Conservation (phyloP, 305 asterid species). For the Fraxinus sp. region DNA sequence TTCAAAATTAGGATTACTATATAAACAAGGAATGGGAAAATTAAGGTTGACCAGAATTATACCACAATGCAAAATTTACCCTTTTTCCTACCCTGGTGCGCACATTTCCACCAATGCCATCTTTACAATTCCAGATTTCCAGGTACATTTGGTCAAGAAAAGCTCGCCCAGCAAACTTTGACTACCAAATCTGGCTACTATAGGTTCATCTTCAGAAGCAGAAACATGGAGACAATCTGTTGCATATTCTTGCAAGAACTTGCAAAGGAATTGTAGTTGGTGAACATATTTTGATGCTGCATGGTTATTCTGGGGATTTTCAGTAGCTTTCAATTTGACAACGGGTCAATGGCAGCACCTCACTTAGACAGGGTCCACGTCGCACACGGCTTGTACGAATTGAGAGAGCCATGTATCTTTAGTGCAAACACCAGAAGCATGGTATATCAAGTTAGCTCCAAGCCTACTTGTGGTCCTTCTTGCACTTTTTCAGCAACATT, state of each 20-base stretch:
- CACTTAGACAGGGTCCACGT: slow-evolving; percentile 7
- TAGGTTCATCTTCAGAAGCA: slow-evolving; percentile 11
- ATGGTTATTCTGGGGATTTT: not conserved
- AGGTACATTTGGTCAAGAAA: not conserved
- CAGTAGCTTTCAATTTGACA: not conserved
- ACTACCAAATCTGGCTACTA: not conserved
- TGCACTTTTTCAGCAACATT: slow-evolving; percentile 73
- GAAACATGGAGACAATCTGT: not conserved
- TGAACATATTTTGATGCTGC: slow-evolving; percentile 9
- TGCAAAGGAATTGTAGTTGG: slow-evolving; percentile 5
- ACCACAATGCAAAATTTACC: not conserved
- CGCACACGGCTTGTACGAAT: not conserved
- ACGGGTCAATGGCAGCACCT: not conserved
- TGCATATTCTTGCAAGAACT: slow-evolving; percentile 13
- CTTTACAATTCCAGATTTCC: slow-evolving; percentile 11
- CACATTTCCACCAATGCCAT: slow-evolving; percentile 3
- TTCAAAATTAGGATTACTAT: slow-evolving; percentile 13
- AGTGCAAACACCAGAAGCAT: not conserved
- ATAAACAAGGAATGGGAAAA: not conserved
- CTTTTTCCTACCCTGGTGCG: not conserved
- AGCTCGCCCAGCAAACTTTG: not conserved
- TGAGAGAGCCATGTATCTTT: not conserved
- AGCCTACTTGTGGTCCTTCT: slow-evolving; percentile 55
- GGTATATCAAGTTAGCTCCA: slow-evolving; percentile 10
- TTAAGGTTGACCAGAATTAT: slow-evolving; percentile 1